These are phyloP conservation scores for Alternaria rosae DNA, from an alignment of 2,329 filamentous ascomycete species.

Conservation along the genomic window DNA sequence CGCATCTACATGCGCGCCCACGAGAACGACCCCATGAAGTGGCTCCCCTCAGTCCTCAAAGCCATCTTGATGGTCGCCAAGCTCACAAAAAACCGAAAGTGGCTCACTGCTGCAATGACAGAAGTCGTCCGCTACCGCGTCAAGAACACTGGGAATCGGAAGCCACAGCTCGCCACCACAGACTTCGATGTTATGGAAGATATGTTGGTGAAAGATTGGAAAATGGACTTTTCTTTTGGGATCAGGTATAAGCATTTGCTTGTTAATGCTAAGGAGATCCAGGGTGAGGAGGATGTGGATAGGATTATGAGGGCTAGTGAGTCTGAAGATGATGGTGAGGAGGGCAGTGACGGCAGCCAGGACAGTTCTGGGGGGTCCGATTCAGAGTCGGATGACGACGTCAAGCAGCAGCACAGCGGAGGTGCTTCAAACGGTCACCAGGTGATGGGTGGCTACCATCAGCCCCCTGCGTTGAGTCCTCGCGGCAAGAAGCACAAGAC, in stretches of 20 bases:
- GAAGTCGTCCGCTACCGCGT: slow-evolving; percentile 41
- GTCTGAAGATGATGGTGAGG: slow-evolving; percentile 6
- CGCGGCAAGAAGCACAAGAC: slow-evolving; percentile 13
- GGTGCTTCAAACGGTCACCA: slow-evolving; percentile 7
- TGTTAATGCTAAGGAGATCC: slow-evolving; percentile 19
- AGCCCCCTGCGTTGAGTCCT: neutral
- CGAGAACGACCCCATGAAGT: slow-evolving; percentile 40
- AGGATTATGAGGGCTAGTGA: slow-evolving; percentile 25
- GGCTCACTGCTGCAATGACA: slow-evolving; percentile 35
- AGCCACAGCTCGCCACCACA: slow-evolving; percentile 42
- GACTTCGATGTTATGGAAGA: slow-evolving; percentile 47
- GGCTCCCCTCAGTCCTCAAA: slow-evolving; percentile 39
- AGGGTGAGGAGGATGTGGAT: slow-evolving; percentile 31
- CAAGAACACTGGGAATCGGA: slow-evolving; percentile 41
- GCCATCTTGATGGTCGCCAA: slow-evolving; percentile 34
- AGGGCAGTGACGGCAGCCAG: slow-evolving; percentile 8
- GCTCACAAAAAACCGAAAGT: slow-evolving; percentile 29
- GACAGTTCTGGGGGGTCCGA: slow-evolving; percentile 3
- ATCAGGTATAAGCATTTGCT: slow-evolving; percentile 44
- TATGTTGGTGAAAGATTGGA: slow-evolving; percentile 37
- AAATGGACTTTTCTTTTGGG: slow-evolving; percentile 28
- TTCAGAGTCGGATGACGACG: slow-evolving; percentile 9
- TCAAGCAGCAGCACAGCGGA: slow-evolving; percentile 4
- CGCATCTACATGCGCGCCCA: slow-evolving; percentile 23
- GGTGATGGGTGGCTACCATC: slow-evolving; percentile 11